Conservation (phyloP, 179 eudicot genomes). For the Heliamphora pulchella region DNA sequence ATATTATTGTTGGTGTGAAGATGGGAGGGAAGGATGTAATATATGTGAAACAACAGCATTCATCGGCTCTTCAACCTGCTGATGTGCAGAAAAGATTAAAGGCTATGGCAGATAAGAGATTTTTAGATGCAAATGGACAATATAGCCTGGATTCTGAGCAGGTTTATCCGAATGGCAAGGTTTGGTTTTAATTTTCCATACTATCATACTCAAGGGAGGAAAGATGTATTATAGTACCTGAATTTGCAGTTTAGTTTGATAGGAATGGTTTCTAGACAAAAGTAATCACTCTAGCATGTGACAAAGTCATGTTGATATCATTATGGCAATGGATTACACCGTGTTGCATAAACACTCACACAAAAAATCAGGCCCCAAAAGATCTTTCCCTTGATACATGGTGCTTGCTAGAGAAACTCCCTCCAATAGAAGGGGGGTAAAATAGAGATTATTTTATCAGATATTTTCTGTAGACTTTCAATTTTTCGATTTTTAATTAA, state of each 20-base stretch:
- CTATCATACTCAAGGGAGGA: background rate
- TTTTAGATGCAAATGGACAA: constrained; percentile 53
- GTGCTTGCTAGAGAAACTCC: background rate
- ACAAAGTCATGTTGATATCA: background rate
- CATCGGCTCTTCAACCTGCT: constrained; percentile 78
- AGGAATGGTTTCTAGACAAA: background rate
- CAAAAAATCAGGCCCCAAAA: background rate
- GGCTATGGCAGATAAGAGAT: constrained; percentile 83
- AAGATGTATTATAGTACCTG: background rate
- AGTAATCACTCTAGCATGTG: background rate
- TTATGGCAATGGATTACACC: background rate
- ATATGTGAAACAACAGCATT: constrained; percentile 79
- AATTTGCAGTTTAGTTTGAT: constrained; percentile 1
- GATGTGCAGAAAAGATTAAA: constrained; percentile 84
- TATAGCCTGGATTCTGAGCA: constrained; percentile 42
- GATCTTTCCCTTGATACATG: background rate
- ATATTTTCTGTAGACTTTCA: no score
- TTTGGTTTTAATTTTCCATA: constrained; percentile 14
- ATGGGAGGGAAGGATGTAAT: constrained; percentile 99
- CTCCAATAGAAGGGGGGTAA: no score
- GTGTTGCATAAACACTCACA: background rate
- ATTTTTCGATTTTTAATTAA: no score
- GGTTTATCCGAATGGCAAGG: constrained; percentile 57
- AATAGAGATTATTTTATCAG: no score
- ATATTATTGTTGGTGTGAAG: constrained; percentile 82